phyloP scores from a whole-genome alignment of 345 rosid genomes.

The Salix suchowensis region DNA sequence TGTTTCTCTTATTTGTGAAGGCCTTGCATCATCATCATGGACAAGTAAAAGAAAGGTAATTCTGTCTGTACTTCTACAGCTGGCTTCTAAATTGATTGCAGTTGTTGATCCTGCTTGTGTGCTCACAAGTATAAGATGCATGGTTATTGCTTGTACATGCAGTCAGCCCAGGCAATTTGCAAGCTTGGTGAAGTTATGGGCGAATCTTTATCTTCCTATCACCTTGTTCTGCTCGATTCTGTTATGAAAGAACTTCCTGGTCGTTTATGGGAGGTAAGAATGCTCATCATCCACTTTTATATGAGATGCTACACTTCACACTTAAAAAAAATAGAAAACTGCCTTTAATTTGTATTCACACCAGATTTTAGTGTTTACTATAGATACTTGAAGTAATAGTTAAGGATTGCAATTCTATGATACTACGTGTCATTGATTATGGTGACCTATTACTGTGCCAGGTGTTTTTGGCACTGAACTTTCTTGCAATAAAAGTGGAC shows the following conservation, averaged over 20 bases:
- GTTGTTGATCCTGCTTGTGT: slow-evolving; percentile 7
- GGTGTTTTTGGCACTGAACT: too few relatives aligned
- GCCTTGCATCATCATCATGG: slow-evolving; percentile 85
- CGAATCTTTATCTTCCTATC: slow-evolving; percentile 64
- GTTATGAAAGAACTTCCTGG: slow-evolving; percentile 83
- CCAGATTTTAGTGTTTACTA: not conserved
- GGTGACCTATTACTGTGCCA: not conserved
- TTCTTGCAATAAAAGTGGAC: too few relatives aligned
- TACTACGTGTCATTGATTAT: not conserved
- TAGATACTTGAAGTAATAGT: not conserved
- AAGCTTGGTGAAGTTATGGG: slow-evolving; percentile 83
- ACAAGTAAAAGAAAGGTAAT: slow-evolving; percentile 73
- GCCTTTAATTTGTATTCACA: not conserved
- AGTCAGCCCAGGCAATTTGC: slow-evolving; percentile 83
- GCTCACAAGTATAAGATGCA: not conserved
- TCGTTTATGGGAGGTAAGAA: slow-evolving; percentile 85
- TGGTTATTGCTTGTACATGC: slow-evolving; percentile 19
- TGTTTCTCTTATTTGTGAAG: slow-evolving; percentile 63
- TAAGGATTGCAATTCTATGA: not conserved
- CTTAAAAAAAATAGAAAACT: not conserved
- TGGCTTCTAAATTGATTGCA: slow-evolving; percentile 2
- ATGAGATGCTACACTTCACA: not conserved
- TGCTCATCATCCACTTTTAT: slow-evolving; percentile 3
- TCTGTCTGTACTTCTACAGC: slow-evolving; percentile 4
- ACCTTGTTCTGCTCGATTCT: slow-evolving; percentile 52